phyloP scores from a whole-genome alignment of 1,139 yeast genomes.

The Sugiyamaella neomexicana region DNA sequence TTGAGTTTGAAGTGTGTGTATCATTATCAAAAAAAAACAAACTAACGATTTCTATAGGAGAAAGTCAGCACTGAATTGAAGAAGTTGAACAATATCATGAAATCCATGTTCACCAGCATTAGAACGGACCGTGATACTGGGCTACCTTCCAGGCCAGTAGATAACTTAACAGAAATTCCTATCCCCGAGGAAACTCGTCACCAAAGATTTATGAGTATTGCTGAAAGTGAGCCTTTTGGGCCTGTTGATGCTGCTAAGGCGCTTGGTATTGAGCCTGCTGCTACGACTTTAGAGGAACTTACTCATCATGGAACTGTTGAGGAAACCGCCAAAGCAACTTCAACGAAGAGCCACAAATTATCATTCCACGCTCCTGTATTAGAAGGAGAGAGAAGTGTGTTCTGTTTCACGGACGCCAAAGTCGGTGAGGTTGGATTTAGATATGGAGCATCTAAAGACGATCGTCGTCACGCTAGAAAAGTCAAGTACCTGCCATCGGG shows the following conservation, averaged over 20 bases:
- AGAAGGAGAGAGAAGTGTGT: slow-evolving; percentile 51
- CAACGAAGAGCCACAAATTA: slow-evolving; percentile 39
- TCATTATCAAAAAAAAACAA: neutral
- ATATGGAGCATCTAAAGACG: slow-evolving; percentile 89
- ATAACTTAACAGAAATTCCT: slow-evolving; percentile 78
- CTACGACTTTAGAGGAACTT: slow-evolving; percentile 65
- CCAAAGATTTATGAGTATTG: slow-evolving; percentile 83
- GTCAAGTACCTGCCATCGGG: slow-evolving; percentile 76
- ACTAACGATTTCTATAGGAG: slow-evolving; percentile 23
- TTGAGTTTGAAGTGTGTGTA: neutral
- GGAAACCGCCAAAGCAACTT: slow-evolving; percentile 17
- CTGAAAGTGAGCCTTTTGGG: slow-evolving; percentile 96
- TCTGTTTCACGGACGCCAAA: slow-evolving; percentile 72
- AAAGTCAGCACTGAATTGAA: slow-evolving; percentile 35
- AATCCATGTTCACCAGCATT: slow-evolving; percentile 80
- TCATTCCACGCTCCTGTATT: slow-evolving; percentile 34
- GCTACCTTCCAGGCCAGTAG: slow-evolving; percentile 32
- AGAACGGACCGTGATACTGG: slow-evolving; percentile 36
- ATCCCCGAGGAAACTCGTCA: slow-evolving; percentile 80
- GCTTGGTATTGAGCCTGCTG: slow-evolving; percentile 82
- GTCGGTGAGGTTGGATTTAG: slow-evolving; percentile 87
- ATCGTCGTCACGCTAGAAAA: slow-evolving; percentile 80
- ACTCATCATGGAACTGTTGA: slow-evolving; percentile 46
- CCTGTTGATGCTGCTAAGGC: slow-evolving; percentile 94
- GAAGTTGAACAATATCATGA: slow-evolving; percentile 53